A percentile compares a stretch with the other conserved stretches of the same genome.
These are phyloP conservation scores for Lasiosphaeria miniovina DNA, from an alignment of 495 filamentous ascomycete genomes.

Conservation along the genomic window DNA sequence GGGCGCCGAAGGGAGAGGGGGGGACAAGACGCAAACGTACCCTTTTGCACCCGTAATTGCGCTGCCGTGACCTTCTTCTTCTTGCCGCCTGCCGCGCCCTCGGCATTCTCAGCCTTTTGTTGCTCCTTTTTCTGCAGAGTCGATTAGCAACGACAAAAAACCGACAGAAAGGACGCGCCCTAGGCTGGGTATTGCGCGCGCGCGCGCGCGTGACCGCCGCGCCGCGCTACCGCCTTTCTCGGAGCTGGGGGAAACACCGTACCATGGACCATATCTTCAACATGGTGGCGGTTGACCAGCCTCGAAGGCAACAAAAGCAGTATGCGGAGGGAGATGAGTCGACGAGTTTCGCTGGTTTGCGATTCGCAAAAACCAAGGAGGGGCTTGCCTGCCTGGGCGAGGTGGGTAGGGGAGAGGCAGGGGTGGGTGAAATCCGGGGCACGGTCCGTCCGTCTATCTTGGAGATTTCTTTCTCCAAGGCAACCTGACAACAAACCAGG, in stretches of 20 bases:
- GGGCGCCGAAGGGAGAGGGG: neutral
- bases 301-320: neutral
- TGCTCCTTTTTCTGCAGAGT: conserved; percentile 81
- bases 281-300: conserved; percentile 63
- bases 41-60: conserved; percentile 94
- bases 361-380: neutral
- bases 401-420: too few species aligned
- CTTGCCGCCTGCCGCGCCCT: conserved; percentile 66
- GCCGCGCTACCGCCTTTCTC: neutral
- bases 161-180: conserved; percentile 47
- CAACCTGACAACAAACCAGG: too few species aligned
- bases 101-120: conserved; percentile 84
- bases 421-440: neutral
- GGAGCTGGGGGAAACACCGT: conserved; percentile 24
- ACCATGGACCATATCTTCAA: conserved; percentile 99
- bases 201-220: neutral
- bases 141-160: conserved; percentile 37
- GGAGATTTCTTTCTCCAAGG: too few species aligned
- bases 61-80: conserved; percentile 99
- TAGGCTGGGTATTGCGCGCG: conserved; percentile 42
- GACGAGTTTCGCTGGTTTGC: neutral
- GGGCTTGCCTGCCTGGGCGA: neutral
- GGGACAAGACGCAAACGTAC: conserved; percentile 41
- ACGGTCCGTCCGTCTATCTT: too few species aligned
- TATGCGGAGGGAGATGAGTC: neutral